Conservation (phyloP, 192 early-diverging fungal species). For the Coemansia sp. region DNA sequence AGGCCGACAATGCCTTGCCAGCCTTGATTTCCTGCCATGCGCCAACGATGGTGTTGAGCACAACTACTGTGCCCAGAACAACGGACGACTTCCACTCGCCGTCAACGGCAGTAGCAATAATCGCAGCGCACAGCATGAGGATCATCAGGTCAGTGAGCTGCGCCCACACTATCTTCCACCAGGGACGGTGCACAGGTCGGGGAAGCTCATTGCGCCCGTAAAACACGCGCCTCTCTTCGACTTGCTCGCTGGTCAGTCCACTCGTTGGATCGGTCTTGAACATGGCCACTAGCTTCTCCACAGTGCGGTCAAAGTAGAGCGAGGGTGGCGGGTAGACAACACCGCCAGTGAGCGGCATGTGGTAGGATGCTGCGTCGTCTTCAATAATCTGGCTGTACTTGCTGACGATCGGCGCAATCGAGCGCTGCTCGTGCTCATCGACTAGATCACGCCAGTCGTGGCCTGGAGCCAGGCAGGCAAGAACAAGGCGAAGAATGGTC, state of each 20-base stretch:
- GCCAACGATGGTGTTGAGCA: conserved; percentile 90
- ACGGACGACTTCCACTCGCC: conserved; percentile 80
- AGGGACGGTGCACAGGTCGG: conserved; percentile 70
- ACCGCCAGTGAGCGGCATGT: conserved; percentile 56
- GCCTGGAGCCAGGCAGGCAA: conserved; percentile 75
- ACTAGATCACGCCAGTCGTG: conserved; percentile 91
- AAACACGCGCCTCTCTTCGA: conserved; percentile 66
- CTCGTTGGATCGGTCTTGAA: conserved; percentile 65
- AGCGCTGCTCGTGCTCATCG: conserved; percentile 73
- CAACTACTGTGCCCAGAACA: conserved; percentile 80
- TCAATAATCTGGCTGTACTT: conserved; percentile 60
- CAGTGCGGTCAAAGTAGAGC: conserved; percentile 92
- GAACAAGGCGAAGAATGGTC: conserved; percentile 77
- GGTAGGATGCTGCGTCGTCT: conserved; percentile 51
- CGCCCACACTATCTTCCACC: conserved; percentile 76
- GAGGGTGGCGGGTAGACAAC: conserved; percentile 59
- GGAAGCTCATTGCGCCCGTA: conserved; percentile 90
- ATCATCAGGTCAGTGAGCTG: conserved; percentile 97
- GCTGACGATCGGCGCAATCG: conserved; percentile 72
- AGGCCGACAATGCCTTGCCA: conserved; percentile 87
- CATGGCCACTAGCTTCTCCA: conserved; percentile 85
- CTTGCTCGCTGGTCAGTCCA: conserved; percentile 64
- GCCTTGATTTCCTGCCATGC: conserved; percentile 96
- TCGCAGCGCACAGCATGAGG: conserved; percentile 78
- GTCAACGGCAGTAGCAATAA: conserved; percentile 79